Conservation (phyloP, 208 protist genomes). For the Trypanosomatidae sp. region DNA sequence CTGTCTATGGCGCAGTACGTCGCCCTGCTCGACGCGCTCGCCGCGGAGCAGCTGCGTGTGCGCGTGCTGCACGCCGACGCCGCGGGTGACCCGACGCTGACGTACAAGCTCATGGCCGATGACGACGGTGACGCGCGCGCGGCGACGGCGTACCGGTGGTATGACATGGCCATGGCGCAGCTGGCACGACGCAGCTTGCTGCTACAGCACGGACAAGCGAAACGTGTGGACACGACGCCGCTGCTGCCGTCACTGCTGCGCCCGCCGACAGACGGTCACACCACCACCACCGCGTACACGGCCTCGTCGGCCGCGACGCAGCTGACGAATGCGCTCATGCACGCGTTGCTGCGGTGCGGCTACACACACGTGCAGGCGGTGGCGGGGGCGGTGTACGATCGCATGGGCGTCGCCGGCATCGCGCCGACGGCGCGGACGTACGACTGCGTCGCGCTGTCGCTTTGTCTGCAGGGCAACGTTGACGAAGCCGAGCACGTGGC, state of each 20-base stretch:
- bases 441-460: constrained; percentile 46
- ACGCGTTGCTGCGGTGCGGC: constrained; percentile 54
- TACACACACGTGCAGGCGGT: constrained; percentile 60
- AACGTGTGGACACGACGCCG: background rate
- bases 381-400: constrained; percentile 56
- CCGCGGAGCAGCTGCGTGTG: constrained; percentile 18
- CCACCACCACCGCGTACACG: background rate
- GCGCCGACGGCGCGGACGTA: constrained; percentile 70
- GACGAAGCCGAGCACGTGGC: constrained; percentile 64
- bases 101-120: constrained; percentile 69
- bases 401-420: constrained; percentile 54
- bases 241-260: background rate
- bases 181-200: constrained; percentile 6
- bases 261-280: background rate
- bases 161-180: constrained; percentile 36
- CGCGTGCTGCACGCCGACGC: constrained; percentile 56
- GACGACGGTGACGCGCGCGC: constrained; percentile 60
- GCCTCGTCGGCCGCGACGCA: constrained; percentile 41
- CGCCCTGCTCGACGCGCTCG: constrained; percentile 24
- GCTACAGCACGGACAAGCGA: background rate
- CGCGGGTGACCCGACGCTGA: constrained; percentile 49
- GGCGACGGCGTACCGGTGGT: constrained; percentile 58
- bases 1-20: constrained; percentile 38
- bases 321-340: constrained; percentile 68
- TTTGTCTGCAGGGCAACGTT: constrained; percentile 61